phyloP scores from a whole-genome alignment of 768 basidiomycete genomes.

The Boletales sp. region DNA sequence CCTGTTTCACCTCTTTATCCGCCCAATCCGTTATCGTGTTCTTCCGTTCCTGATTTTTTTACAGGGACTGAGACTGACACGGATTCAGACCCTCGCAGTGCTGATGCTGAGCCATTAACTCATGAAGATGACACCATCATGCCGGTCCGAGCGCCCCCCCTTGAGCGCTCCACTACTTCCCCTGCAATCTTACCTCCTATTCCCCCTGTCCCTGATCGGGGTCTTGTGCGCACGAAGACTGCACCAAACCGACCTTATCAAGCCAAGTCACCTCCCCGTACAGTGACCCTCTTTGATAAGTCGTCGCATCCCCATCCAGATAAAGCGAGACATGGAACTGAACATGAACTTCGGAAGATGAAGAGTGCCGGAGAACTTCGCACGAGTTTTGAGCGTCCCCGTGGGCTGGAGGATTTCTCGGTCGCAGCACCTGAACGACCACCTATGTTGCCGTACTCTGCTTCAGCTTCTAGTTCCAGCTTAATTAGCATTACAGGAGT shows the following conservation, averaged over 20 bases:
- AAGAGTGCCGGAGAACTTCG: constrained; percentile 84
- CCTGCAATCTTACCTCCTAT: constrained; percentile 35
- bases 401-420: constrained; percentile 22
- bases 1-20: constrained; percentile 62
- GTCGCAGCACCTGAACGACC: constrained; percentile 38
- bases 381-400: constrained; percentile 29
- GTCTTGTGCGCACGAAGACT: constrained; percentile 69
- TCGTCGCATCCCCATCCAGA: constrained; percentile 26
- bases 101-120: constrained; percentile 32
- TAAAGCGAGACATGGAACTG: constrained; percentile 41
- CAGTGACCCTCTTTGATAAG: constrained; percentile 21
- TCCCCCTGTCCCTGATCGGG: constrained; percentile 31
- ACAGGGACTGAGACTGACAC: constrained; percentile 45
- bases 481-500: constrained; percentile 39
- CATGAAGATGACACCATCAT: constrained; percentile 74
- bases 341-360: constrained; percentile 74
- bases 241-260: constrained; percentile 60
- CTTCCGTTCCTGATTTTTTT: constrained; percentile 43
- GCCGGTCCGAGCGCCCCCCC: constrained; percentile 52
- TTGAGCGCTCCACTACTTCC: constrained; percentile 51
- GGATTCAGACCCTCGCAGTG: constrained; percentile 52
- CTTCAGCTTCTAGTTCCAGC: constrained; percentile 71
- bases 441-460: constrained; percentile 46
- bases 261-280: constrained; percentile 40
- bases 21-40: constrained; percentile 52